Evolutionary conservation across 176 grass and related monocot species (phyloP), one percentile per base, ranked within the genome.

Genomic region (Microstegium vimineum): DNA sequence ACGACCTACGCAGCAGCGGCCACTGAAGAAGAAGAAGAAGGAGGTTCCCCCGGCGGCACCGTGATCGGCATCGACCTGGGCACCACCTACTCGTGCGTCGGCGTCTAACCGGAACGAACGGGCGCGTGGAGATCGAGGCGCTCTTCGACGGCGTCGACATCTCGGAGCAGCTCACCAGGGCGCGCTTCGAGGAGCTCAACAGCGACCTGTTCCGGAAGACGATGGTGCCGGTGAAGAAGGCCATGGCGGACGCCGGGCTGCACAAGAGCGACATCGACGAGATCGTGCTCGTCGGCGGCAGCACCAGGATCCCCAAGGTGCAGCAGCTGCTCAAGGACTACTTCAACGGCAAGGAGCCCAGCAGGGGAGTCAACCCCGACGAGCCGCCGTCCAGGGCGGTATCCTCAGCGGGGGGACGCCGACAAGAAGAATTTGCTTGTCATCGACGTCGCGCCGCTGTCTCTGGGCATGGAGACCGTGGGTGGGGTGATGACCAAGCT

Each of bases 71-170:
- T 52, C 2, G 49, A 17, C 49, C 49, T 52, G 49, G 49, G 15
- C 17, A 52, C 49, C 18, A 20, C 18, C 49, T 20, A 20, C 49
- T 17, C 17, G 17, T 17, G 49, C 49, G 17, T 20, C 49, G 18
- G 49, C 49, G 18, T 20, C 49, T 62, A 95, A n/a, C 93, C 79
- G 90, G 73, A 86, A 91, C 85, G 75, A 90, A 72, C 85, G 93
- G 72, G 23, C 23, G 57, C 57, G 10, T 61, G 23, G 57, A 61
- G n/a, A 13, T 61, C 57, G 57, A 61, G 57, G 57, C 57, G 57
- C 57, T 61, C 57, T 61, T 61, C 10, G 57, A 61, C 10, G 57
- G 57, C 23, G 23, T 61, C 23, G 57, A 61, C 57, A 1, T 61
- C 23, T 61, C 10, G 23, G 59, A 65, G 76, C 76, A 42, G 17